phyloP scores from a whole-genome alignment of 2,329 filamentous ascomycete genomes.

The Fusarium sp. region DNA sequence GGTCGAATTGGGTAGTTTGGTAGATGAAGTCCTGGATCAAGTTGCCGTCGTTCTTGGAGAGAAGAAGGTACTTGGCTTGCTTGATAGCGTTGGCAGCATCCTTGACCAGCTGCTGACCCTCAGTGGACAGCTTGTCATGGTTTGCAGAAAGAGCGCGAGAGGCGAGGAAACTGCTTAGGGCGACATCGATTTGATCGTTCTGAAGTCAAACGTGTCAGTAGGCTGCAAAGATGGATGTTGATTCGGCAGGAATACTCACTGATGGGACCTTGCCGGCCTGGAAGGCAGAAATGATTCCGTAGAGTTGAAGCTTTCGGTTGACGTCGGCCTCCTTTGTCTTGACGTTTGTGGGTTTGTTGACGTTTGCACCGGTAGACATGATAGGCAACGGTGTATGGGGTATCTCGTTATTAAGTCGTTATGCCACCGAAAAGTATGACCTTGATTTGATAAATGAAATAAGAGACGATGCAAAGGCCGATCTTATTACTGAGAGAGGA shows the following conservation, averaged over 20 bases:
- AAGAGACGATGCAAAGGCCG: slow-evolving; percentile 13
- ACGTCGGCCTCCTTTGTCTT: slow-evolving; percentile 86
- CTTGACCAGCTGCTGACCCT: slow-evolving; percentile 81
- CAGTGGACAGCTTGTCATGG: slow-evolving; percentile 79
- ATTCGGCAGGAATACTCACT: slow-evolving; percentile 60
- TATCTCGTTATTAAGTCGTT: slow-evolving; percentile 33
- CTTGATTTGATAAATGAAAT: slow-evolving; percentile 1
- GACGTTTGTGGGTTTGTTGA: slow-evolving; percentile 79
- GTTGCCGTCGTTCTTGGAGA: slow-evolving; percentile 96
- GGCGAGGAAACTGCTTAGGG: slow-evolving; percentile 85
- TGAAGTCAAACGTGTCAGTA: slow-evolving; percentile 49
- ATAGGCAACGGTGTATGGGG: slow-evolving; percentile 30
- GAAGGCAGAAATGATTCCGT: slow-evolving; percentile 89
- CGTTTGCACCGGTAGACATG: slow-evolving; percentile 58
- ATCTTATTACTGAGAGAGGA: slow-evolving; percentile 17
- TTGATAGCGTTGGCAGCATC: slow-evolving; percentile 85
- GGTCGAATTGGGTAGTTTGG: slow-evolving; percentile 82
- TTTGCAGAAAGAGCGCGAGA: slow-evolving; percentile 77
- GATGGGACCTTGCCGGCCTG: slow-evolving; percentile 90
- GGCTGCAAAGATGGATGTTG: neutral
- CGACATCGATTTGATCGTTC: slow-evolving; percentile 97
- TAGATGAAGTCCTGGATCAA: slow-evolving; percentile 97
- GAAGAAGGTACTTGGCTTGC: slow-evolving; percentile 83
- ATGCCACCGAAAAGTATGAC: slow-evolving; percentile 11
- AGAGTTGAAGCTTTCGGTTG: slow-evolving; percentile 93